Evolutionary conservation across 106 monocot species (phyloP), one percentile per base, ranked within the genome.

Genomic region (Phalaenopsis equestris): DNA sequence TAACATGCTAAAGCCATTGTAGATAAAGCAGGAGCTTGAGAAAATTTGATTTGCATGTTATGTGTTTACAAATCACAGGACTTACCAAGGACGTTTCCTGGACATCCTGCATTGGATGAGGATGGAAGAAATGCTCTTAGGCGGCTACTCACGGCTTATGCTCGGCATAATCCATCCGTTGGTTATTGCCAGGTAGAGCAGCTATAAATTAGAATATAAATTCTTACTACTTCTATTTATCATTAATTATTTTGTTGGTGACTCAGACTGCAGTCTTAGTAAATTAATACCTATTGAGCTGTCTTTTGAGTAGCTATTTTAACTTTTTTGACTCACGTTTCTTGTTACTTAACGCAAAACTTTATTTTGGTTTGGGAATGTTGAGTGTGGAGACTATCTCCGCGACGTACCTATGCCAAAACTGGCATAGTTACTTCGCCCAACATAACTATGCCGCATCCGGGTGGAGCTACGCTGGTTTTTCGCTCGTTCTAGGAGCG

Each of bases 61-160:
- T 55, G 8, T 74, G 39, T 80, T 14, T 75, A 58, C 16, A 75
- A 64, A 76, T 49, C 79, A 24, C 77, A 99, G 99, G 99, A 99
- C 91, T 87, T 99, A 80, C 99, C 99, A 39, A 88, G 95, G 86
- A 99, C 99, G 78, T 99, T 99, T 72, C 99, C 99, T 8, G 99
- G 95, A 41, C 99, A 99, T 89, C 99, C 99, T 73, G 93, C 93
- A 64, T 81, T 99, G 56, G 99, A 99, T 81, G 99, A 95, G 70
- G 90, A 88, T 82, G 99, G 99, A 77, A 88, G 99, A 86, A 93
- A 99, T 95, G 99, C 95, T 84, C 87, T 99, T 82, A 99, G 99
- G 78, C 88, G 95, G 68, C 85, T 99, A 56, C 95, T 99, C 19
- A 99, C 95, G 37, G 99, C 99, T 79, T 99, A 99, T 93, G 99